Evolutionary conservation across 2,329 filamentous ascomycete species (phyloP).

Genomic region (Pseudocercospora eumusae): DNA sequence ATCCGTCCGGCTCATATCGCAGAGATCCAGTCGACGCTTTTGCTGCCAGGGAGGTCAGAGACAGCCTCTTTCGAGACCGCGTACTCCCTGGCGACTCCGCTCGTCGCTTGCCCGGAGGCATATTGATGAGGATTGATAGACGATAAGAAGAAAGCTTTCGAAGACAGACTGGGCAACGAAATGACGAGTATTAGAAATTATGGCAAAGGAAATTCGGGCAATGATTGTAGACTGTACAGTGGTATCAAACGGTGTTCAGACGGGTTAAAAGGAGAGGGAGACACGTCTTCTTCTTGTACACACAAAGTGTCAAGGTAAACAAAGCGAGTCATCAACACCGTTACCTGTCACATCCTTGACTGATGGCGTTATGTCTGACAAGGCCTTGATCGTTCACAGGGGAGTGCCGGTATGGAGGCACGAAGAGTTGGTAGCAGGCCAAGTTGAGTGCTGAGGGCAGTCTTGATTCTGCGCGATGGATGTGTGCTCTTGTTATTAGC

Average conservation of each 20-base stretch:
- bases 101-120: slow-evolving; percentile 20
- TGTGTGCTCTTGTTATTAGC: too few species aligned
- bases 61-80: slow-evolving; percentile 20
- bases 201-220: neutral
- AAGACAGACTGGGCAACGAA: slow-evolving; percentile 3
- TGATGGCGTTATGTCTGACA: slow-evolving; percentile 6
- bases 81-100: slow-evolving; percentile 9
- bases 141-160: neutral
- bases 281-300: slow-evolving; percentile 2
- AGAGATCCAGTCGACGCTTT: slow-evolving; percentile 22
- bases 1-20: slow-evolving; percentile 23
- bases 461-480: neutral
- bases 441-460: neutral
- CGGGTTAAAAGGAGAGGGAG: too few species aligned
- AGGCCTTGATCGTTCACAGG: slow-evolving; percentile 1
- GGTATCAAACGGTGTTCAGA: neutral
- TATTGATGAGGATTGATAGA: neutral
- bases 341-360: slow-evolving; percentile 13
- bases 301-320: neutral
- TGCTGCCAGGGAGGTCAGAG: slow-evolving; percentile 21
- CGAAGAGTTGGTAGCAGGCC: neutral
- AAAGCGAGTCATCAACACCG: slow-evolving; percentile 11
- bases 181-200: neutral
- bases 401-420: slow-evolving; percentile 3
- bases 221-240: neutral